These are phyloP conservation scores for Aspergillus bridgeri DNA, from an alignment of 495 filamentous ascomycete genomes.

Conservation along the genomic window DNA sequence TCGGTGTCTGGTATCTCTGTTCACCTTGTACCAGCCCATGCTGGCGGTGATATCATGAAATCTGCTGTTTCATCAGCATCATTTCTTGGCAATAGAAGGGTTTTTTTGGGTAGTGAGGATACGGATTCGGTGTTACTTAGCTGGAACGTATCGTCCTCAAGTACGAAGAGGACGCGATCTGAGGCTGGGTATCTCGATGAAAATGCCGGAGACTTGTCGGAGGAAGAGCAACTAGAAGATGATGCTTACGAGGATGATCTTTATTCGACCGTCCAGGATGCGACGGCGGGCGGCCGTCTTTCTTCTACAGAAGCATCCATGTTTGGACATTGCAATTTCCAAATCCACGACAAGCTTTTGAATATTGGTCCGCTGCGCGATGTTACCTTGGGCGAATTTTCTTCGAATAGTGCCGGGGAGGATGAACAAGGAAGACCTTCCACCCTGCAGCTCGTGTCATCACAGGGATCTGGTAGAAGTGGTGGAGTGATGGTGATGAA, in stretches of 20 bases:
- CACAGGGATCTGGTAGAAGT: conserved; percentile 63
- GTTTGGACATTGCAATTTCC: conserved; percentile 64
- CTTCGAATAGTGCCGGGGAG: conserved; percentile 3
- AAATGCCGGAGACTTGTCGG: conserved; percentile 38
- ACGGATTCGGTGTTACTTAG: conserved; percentile 78
- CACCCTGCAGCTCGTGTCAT: conserved; percentile 67
- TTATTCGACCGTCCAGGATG: conserved; percentile 50
- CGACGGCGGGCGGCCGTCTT: conserved; percentile 16
- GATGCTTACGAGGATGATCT: conserved; percentile 74
- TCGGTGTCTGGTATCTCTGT: conserved; percentile 83
- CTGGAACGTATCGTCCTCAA: conserved; percentile 62
- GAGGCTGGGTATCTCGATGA: conserved; percentile 48
- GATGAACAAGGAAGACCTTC: conserved; percentile 25
- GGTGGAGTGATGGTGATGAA: conserved; percentile 73
- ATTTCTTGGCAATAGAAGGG: conserved; percentile 59
- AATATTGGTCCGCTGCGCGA: conserved; percentile 77
- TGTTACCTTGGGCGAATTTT: conserved; percentile 58
- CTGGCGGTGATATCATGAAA: conserved; percentile 58
- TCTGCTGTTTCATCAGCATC: conserved; percentile 66
- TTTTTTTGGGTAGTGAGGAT: conserved; percentile 85
- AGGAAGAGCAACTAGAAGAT: conserved; percentile 56
- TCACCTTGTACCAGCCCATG: conserved; percentile 54
- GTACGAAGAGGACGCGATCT: conserved; percentile 42
- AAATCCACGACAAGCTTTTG: conserved; percentile 68
- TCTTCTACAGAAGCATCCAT: conserved; percentile 17